These are phyloP conservation scores for Metschnikowia lunata DNA, from an alignment of 805 yeast species.

Conservation along the genomic window DNA sequence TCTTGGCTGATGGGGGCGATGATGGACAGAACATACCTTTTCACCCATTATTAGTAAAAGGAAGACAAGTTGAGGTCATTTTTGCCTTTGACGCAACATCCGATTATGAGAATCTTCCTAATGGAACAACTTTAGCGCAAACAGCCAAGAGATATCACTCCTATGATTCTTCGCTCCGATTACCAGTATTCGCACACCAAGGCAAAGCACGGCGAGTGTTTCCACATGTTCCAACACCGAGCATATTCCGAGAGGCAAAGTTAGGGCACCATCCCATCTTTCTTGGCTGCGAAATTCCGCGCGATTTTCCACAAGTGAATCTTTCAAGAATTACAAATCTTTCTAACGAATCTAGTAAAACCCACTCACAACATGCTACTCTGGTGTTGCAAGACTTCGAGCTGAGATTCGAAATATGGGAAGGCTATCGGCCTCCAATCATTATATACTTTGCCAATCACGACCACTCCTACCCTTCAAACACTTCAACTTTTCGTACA, in stretches of 20 bases:
- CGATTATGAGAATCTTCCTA: conserved; percentile 52
- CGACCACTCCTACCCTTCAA: conserved; percentile 40
- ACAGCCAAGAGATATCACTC: conserved; percentile 34
- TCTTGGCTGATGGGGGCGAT: conserved; percentile 46
- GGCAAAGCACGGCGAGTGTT: conserved; percentile 16
- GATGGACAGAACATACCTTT: conserved; percentile 48
- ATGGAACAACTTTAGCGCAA: conserved; percentile 48
- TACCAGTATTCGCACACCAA: conserved; percentile 6
- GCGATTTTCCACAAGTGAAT: conserved; percentile 24
- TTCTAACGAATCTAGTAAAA: not conserved
- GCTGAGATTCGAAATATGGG: conserved; percentile 7
- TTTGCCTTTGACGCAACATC: conserved; percentile 46
- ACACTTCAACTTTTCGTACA: conserved; percentile 57
- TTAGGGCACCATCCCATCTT: conserved; percentile 31
- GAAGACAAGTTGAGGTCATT: conserved; percentile 36
- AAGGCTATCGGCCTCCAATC: conserved; percentile 45
- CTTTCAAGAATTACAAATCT: not conserved
- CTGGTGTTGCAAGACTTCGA: not conserved
- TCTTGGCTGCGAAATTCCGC: conserved; percentile 38
- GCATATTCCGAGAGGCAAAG: conserved; percentile 17
- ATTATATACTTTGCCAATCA: conserved; percentile 50
- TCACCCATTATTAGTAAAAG: conserved; percentile 36
- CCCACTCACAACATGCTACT: not conserved
- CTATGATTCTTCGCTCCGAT: conserved; percentile 2
- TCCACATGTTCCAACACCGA: conserved; percentile 34